phyloP scores from a whole-genome alignment of 1,284 basidiomycete genomes.

The Ganoderma resinaceum region DNA sequence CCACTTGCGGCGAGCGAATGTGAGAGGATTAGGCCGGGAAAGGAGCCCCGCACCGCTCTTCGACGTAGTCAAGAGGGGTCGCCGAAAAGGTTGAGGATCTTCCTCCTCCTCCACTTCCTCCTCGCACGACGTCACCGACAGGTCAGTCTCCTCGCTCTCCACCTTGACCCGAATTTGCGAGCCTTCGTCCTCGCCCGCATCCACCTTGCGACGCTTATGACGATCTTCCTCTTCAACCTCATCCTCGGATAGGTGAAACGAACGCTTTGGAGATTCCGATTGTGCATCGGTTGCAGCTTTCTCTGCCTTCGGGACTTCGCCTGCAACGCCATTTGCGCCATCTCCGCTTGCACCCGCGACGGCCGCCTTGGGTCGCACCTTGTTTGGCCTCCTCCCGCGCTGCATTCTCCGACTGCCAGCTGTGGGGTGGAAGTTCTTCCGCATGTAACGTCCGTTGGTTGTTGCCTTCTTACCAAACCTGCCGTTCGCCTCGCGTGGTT shows the following conservation, averaged over 20 bases:
- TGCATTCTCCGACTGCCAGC: constrained; percentile 36
- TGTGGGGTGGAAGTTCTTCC: constrained; percentile 43
- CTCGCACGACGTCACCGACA: constrained; percentile 31
- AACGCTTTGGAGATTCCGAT: constrained; percentile 16
- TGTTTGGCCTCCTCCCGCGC: constrained; percentile 40
- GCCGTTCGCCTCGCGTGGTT: constrained; percentile 56
- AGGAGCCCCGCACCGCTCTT: constrained; percentile 35
- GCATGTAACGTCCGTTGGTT: constrained; percentile 56
- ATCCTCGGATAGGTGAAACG: constrained; percentile 1
- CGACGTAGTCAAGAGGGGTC: constrained; percentile 22
- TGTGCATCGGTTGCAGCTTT: background rate
- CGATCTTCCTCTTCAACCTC: constrained; percentile 15
- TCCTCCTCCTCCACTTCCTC: constrained; percentile 37
- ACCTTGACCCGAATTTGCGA: constrained; percentile 23
- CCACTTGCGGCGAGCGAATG: constrained; percentile 46
- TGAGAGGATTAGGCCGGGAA: constrained; percentile 42
- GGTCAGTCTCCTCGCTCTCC: constrained; percentile 29
- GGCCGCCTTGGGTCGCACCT: constrained; percentile 49
- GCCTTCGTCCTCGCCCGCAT: constrained; percentile 19
- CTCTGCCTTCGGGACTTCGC: constrained; percentile 6
- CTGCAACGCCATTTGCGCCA: constrained; percentile 2
- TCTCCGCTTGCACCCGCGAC: constrained; percentile 42
- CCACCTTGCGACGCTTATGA: constrained; percentile 19
- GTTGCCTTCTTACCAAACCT: constrained; percentile 58
- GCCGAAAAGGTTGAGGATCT: constrained; percentile 27